Conservation (phyloP, 2,329 filamentous ascomycete species). For the Diplodia intermedia region DNA sequence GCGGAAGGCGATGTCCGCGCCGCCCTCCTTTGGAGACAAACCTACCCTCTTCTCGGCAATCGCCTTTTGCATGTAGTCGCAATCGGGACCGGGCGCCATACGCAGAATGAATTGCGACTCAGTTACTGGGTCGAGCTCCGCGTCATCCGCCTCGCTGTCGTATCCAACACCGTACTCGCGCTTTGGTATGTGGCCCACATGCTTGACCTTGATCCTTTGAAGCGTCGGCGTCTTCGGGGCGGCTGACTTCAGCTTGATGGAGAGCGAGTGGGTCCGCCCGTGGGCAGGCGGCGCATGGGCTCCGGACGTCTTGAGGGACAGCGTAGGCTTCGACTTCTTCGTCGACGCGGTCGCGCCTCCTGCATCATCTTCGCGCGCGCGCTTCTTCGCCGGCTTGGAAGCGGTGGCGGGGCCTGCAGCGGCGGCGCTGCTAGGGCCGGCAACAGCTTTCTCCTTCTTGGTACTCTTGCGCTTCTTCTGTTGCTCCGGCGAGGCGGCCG, state of each 20-base stretch:
- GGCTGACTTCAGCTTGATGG: conserved; percentile 64
- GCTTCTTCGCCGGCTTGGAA: conserved; percentile 46
- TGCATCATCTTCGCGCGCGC: conserved; percentile 47
- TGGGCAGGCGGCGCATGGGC: conserved; percentile 14
- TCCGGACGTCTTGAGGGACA: conserved; percentile 25
- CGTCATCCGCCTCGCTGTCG: conserved; percentile 93
- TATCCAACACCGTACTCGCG: conserved; percentile 86
- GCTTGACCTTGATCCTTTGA: conserved; percentile 37
- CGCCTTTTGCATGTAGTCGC: conserved; percentile 78
- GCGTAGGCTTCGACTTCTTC: conserved; percentile 37
- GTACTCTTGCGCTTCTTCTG: conserved; percentile 53
- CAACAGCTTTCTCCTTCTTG: conserved; percentile 46
- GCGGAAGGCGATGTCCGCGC: conserved; percentile 79
- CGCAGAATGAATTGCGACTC: conserved; percentile 90
- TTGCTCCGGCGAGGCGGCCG: conserved; percentile 22
- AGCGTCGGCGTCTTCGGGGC: conserved; percentile 30
- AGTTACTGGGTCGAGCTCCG: conserved; percentile 83
- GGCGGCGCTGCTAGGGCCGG: conserved; percentile 41
- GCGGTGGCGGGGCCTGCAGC: conserved; percentile 40
- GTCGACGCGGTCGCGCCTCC: conserved; percentile 39
- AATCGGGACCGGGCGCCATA: conserved; percentile 85
- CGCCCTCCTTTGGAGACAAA: conserved; percentile 65
- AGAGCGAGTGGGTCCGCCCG: conserved; percentile 30
- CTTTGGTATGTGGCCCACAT: conserved; percentile 69
- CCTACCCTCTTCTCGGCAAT: conserved; percentile 82